phyloP scores from a whole-genome alignment of 75 land plant genomes.

The Ceratopteris richardii region DNA sequence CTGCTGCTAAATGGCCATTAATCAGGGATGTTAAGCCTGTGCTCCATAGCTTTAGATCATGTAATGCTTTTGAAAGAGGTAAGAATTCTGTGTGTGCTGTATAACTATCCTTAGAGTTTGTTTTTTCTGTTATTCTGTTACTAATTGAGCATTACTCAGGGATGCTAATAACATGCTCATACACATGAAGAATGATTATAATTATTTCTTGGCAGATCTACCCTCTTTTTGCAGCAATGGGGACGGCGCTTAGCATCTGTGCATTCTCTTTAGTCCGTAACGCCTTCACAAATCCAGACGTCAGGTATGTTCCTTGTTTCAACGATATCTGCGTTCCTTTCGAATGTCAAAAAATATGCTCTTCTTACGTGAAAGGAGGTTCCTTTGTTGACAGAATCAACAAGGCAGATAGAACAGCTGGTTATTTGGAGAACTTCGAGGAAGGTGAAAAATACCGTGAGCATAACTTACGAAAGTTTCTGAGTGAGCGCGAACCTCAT shows the following conservation, averaged over 20 bases:
- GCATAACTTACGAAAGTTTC: conserved; percentile 27
- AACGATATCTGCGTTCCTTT: not conserved
- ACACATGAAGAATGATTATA: too few relatives aligned
- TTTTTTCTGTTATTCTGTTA: too few relatives aligned
- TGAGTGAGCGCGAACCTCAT: conserved; percentile 19
- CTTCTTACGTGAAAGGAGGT: too few relatives aligned
- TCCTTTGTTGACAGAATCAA: conserved; percentile 14
- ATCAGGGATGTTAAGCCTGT: too few relatives aligned
- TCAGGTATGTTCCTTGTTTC: conserved; percentile 38
- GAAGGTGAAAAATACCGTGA: conserved; percentile 39
- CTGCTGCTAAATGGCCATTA: too few relatives aligned
- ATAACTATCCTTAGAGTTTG: too few relatives aligned
- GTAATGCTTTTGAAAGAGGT: too few relatives aligned
- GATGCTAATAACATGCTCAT: too few relatives aligned
- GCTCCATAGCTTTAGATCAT: too few relatives aligned
- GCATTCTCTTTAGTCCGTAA: conserved; percentile 54
- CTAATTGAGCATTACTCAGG: too few relatives aligned
- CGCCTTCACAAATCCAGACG: conserved; percentile 72
- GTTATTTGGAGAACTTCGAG: conserved; percentile 32
- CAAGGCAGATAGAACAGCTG: conserved; percentile 43
- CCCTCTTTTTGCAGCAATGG: conserved; percentile 78
- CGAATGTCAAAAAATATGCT: not conserved
- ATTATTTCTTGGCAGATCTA: conserved; percentile 35
- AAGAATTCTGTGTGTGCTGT: too few relatives aligned
- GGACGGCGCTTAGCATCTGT: conserved; percentile 71